A percentile compares a stretch with the other conserved stretches of the same genome.
Conservation (phyloP, 345 rosid species). For the Dipteronia sinensis region DNA sequence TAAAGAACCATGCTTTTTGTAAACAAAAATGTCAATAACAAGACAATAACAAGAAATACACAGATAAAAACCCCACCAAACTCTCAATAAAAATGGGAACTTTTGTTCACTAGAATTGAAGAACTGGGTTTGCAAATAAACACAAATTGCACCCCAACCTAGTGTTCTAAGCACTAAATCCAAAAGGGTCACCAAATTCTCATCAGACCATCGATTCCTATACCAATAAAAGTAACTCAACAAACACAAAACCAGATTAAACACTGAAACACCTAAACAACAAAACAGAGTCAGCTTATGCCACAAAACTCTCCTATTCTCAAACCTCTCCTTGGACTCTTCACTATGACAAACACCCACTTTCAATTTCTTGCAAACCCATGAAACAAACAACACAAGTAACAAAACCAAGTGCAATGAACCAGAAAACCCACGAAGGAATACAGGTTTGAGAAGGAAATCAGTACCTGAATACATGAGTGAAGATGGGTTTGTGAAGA, state of each 20-base stretch:
- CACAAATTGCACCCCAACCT: constrained; percentile 61
- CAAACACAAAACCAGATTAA: constrained; percentile 49
- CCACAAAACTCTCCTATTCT: constrained; percentile 24
- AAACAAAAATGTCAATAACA: constrained; percentile 50
- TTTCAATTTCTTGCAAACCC: constrained; percentile 34
- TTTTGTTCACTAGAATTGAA: constrained; percentile 30
- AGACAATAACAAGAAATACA: constrained; percentile 62
- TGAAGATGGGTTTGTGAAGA: constrained; percentile 26
- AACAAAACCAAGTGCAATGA: constrained; percentile 50
- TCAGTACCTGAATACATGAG: constrained; percentile 26
- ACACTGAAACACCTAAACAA: constrained; percentile 53
- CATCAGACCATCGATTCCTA: constrained; percentile 58
- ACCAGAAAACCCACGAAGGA: constrained; percentile 43
- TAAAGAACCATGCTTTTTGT: constrained; percentile 27
- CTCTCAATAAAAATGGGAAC: constrained; percentile 54
- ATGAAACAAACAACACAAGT: constrained; percentile 35
- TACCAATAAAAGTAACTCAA: constrained; percentile 70
- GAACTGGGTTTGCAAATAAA: constrained; percentile 35
- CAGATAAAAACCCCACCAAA: constrained; percentile 72
- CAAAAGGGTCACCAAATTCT: constrained; percentile 46
- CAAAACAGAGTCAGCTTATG: constrained; percentile 49
- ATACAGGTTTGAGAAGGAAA: constrained; percentile 43
- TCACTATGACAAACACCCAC: constrained; percentile 28
- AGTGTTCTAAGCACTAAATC: constrained; percentile 60
- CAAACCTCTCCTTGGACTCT: constrained; percentile 27